Conservation (phyloP, 257 asterid genomes). For the Leonotis leonurus region DNA sequence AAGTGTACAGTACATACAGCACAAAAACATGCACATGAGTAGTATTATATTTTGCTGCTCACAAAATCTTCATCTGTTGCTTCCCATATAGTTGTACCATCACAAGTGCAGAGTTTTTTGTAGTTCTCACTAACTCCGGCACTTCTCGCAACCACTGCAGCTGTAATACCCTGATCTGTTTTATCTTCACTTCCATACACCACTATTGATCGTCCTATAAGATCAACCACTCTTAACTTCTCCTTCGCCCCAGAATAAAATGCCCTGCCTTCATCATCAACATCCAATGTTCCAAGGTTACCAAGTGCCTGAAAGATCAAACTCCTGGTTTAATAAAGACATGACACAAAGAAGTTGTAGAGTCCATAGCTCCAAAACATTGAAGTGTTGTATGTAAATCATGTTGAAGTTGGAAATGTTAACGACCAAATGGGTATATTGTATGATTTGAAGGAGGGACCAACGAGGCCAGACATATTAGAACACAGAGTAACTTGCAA, state of each 20-base stretch:
- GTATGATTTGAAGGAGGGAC: no score
- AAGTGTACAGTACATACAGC: neutral
- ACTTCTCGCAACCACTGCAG: constrained; percentile 91
- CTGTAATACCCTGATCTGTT: constrained; percentile 60
- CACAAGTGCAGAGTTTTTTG: constrained; percentile 89
- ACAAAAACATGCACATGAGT: no score
- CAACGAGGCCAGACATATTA: neutral
- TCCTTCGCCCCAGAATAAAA: constrained; percentile 57
- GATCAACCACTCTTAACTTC: constrained; percentile 59
- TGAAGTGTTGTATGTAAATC: neutral
- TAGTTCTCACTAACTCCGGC: constrained; percentile 97
- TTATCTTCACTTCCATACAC: constrained; percentile 59
- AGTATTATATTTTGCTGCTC: constrained; percentile 49
- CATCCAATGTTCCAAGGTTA: constrained; percentile 86
- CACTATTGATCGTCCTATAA: constrained; percentile 70
- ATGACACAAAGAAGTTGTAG: neutral
- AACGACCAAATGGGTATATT: neutral
- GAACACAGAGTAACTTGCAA: no score
- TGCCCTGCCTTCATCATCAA: constrained; percentile 57
- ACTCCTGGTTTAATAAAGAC: neutral
- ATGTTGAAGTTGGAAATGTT: neutral
- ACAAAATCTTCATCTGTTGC: constrained; percentile 58
- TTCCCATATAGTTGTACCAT: constrained; percentile 96
- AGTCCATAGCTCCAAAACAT: neutral
- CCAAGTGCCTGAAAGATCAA: constrained; percentile 53